Base-by-base conservation (phyloP, 768 basidiomycete species). In the Chalciporus piperatus region DNA sequence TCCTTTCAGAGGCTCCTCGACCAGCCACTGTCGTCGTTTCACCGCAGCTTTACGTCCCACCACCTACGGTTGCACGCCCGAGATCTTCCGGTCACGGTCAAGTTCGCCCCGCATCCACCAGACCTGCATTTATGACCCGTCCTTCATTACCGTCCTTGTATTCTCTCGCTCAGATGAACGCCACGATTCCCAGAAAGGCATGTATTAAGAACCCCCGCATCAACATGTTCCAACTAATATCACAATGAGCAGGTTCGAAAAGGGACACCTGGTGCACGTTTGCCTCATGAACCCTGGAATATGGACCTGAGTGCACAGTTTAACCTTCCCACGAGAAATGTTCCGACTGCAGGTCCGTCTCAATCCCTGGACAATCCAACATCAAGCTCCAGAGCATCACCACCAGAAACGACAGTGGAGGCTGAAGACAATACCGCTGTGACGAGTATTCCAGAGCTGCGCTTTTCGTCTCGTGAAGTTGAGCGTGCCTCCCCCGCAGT, bases 241-340 rank as follows among this genome's bases (percentile, higher is more conserved):
- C 30, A n/a, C 50, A 56, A 22, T 41, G 25, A 9, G 30, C 27
- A 76, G 75, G 62, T 70, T 44, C 70, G 72, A 40, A 75, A 71
- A 44, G 75, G 75, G 6, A 70, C 67, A 3, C 70, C 74, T 8
- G 75, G 75, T 14, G 76, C 75, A 40, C 72, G 65, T 17, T 54
- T 76, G 41, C 75, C 75, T 10, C 64, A 74, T 32, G 75, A 76
- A 35, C 75, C 75, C 22, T 76, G 75, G 75, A 51, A 71, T 19
- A 57, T 65, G 48, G 56, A 65, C 48, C 48, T 67, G 40, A 61
- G 27, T 17, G 19, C 55, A 19, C 53, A 61, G 22, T 45, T 47
- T n/a, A n/a, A 23, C 41, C 30, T 54, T 32, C 53, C 50, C 43
- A 20, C 49, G 12, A 50, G 42, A 48, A 47, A n/a, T 23, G 22